Base-by-base conservation (phyloP, 306 rosid species). In the Gastrolobium bilobum region DNA sequence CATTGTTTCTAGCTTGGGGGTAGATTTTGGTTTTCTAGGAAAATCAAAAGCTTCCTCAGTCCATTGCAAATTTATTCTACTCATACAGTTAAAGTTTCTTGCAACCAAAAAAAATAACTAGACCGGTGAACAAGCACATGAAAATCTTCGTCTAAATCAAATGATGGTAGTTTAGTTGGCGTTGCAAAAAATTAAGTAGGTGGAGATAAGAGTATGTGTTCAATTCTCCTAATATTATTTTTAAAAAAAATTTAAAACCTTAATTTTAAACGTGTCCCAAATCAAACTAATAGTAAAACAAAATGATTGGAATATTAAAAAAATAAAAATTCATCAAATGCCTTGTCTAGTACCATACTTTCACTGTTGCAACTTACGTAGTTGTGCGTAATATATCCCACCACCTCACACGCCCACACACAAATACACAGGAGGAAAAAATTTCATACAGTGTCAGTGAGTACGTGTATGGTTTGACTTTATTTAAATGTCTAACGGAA, bases 21-120 rank as follows among this genome's bases (percentile, higher is more conserved):
- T 10, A 75, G 31, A 20, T 62, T 4, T 37, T 50, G 31, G 13
- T 51, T 50, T 63, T 38, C 39, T 37, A 47, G 44, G 1, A 50
- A 69, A 82, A 69, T 68, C 67, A 62, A 58, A 79, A 65, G 29
- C 47, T 31, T 53, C 43, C 2, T 75, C 37, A 9, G 53, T 52
- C 33, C 43, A 48, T 1, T 10, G 53, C 30, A 57, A 73, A 30
- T 30, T 42, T 6, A 58, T 31, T 44, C 46, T 14, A 46, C 51
- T 74, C 14, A 30, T 10, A 33, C 31, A 20, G 14, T 48, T 75
- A 13, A 50, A 76, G 63, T 50, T 51, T 67, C 60, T 67, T 43
- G 10, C 48, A 62, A 38, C 44, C 47, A 43, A 43, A 46, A n/a
- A 56, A 26, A 7, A 13, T 6, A 56, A 30, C 62, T 65, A 67